Conservation (phyloP, 2,329 filamentous ascomycete genomes). For the Dactylellina leptospora region DNA sequence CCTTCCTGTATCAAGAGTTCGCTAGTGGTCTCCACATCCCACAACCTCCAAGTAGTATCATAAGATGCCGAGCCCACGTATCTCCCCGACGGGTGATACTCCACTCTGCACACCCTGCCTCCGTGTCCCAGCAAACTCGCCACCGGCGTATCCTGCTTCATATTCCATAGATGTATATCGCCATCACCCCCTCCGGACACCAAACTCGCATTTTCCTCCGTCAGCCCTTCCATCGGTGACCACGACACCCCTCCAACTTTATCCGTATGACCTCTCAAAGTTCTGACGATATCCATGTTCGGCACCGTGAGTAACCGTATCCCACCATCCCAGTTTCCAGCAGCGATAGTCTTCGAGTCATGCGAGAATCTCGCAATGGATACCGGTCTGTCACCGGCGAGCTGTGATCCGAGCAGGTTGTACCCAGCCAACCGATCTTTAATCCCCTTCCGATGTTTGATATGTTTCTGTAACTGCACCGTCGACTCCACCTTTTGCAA, state of each 20-base stretch:
- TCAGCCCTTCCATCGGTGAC: slow-evolving; percentile 81
- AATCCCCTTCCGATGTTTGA: slow-evolving; percentile 88
- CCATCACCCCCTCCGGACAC: slow-evolving; percentile 91
- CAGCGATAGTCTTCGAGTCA: slow-evolving; percentile 81
- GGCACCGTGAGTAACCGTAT: slow-evolving; percentile 87
- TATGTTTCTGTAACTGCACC: slow-evolving; percentile 86
- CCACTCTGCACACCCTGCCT: slow-evolving; percentile 86
- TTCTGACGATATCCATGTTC: slow-evolving; percentile 77
- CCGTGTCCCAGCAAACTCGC: slow-evolving; percentile 83
- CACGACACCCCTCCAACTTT: slow-evolving; percentile 90
- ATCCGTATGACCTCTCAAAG: slow-evolving; percentile 83
- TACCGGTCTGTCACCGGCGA: slow-evolving; percentile 86
- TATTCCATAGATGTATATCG: slow-evolving; percentile 86
- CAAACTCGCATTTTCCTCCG: slow-evolving; percentile 78
- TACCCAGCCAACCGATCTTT: slow-evolving; percentile 84
- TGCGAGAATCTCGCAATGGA: slow-evolving; percentile 92
- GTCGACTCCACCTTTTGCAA: slow-evolving; percentile 81
- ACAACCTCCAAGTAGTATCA: slow-evolving; percentile 95
- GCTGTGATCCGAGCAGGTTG: slow-evolving; percentile 92
- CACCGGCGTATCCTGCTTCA: slow-evolving; percentile 84
- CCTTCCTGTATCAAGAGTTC: slow-evolving; percentile 92
- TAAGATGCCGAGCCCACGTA: slow-evolving; percentile 94
- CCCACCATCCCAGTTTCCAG: slow-evolving; percentile 91
- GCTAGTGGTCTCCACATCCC: slow-evolving; percentile 86
- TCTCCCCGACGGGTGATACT: slow-evolving; percentile 90